Base-by-base conservation (phyloP, 306 rosid species). In the Quercus dentata region DNA sequence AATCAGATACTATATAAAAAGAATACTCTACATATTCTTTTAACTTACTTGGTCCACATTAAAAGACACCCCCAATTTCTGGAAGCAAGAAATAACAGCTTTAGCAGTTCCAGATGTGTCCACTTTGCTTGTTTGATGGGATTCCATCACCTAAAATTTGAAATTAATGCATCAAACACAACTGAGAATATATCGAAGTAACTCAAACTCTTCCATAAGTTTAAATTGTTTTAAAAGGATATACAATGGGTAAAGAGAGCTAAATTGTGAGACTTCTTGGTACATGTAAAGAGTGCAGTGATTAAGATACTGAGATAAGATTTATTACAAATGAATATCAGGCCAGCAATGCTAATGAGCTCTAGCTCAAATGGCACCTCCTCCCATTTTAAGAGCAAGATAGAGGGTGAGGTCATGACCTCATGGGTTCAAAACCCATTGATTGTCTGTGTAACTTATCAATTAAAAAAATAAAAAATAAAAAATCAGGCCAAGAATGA, bases 71-170 rank as follows among this genome's bases (percentile, higher is more conserved):
- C 99, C 99, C 41, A 93, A 80, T 77, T 91, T 91, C 76, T 90
- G 74, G 89, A 95, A 95, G 94, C 90, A 91, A 62, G 98, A 91
- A 80, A 95, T 83, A 38, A 95, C 98, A 76, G 97, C 94, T 86
- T 91, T 95, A 14, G 97, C 98, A 74, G 98, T 95, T 85, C 99
- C 98, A 81, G 99, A 95, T 73, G 92, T 83, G 78, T 93, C 99
- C 81, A 78, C 91, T 85, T 95, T 95, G 89, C 91, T 89, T 79
- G 98, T 83, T 87, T 92, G 99, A 85, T 92, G 98, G 70, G 99
- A 95, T 81, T 95, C 98, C 91, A 91, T 82, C 74, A 91, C 98
- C 98, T 95, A 81, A 82, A 67, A 75, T 89, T 83, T 81, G 75
- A 67, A 52, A 84, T 54, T 71, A 65, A 87, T 80, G 78, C 79